Conservation (phyloP, 306 rosid genomes). For the Biancaea sappan region DNA sequence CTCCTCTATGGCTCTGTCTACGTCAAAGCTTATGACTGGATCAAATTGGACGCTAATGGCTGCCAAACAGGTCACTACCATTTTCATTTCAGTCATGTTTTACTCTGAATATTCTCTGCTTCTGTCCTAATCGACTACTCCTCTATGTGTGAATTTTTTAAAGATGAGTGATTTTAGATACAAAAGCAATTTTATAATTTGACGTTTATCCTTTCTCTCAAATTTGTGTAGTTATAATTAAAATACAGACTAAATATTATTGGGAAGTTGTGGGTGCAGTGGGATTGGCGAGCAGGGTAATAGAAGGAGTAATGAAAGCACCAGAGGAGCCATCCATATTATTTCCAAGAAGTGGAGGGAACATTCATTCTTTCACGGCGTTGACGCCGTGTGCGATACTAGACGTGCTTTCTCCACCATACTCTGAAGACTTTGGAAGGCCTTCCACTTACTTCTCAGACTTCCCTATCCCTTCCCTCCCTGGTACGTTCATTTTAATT, state of each 20-base stretch:
- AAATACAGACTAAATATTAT: neutral
- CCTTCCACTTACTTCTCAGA: constrained; percentile 65
- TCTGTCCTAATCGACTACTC: neutral
- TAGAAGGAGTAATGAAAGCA: constrained; percentile 45
- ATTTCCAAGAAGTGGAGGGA: constrained; percentile 73
- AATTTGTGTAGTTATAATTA: too few species aligned
- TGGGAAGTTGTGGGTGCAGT: constrained; percentile 33
- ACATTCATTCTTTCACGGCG: constrained; percentile 66
- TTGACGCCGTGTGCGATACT: constrained; percentile 61
- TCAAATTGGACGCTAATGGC: constrained; percentile 31
- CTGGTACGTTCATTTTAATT: constrained; percentile 43
- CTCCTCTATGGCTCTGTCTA: constrained; percentile 56
- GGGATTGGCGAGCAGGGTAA: constrained; percentile 55
- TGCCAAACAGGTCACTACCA: constrained; percentile 47
- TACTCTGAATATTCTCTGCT: neutral
- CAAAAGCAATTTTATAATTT: too few species aligned
- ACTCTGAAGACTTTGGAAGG: constrained; percentile 58
- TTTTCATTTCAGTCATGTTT: neutral
- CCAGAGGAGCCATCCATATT: constrained; percentile 51
- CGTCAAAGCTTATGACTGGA: constrained; percentile 68
- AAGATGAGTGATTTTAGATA: too few species aligned
- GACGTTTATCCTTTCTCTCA: too few species aligned
- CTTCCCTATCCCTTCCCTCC: constrained; percentile 49
- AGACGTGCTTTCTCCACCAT: constrained; percentile 72
- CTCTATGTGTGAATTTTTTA: too few species aligned